phyloP scores from a whole-genome alignment of 441 rosid genomes.

The Eruca vesicaria region DNA sequence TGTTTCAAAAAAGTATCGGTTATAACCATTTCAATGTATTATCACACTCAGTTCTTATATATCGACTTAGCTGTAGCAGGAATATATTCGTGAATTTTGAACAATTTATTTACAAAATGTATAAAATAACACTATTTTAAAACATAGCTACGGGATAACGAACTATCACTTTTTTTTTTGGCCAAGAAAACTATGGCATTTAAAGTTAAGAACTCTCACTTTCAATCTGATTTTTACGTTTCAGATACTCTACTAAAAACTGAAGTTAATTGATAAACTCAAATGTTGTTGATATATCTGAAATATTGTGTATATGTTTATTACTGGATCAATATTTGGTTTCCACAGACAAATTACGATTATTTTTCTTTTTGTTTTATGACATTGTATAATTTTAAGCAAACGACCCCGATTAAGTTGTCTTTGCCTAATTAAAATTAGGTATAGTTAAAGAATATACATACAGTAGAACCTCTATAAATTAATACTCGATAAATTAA shows the following conservation, averaged over 20 bases:
- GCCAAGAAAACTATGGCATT: too few relatives aligned
- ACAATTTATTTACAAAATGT: neutral
- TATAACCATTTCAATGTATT: neutral
- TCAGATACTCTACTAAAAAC: neutral
- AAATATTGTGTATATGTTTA: neutral
- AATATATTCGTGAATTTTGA: neutral
- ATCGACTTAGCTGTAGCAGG: neutral
- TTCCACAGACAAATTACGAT: neutral
- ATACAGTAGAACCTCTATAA: too few relatives aligned
- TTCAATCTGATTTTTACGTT: neutral
- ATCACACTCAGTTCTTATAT: neutral
- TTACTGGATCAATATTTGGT: neutral
- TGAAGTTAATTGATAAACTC: neutral
- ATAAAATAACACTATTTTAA: too few relatives aligned
- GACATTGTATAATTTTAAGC: neutral
- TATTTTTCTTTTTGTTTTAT: neutral
- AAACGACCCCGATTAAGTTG: constrained; percentile 20
- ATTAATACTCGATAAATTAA: too few relatives aligned
- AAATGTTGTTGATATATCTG: neutral
- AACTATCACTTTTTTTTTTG: too few relatives aligned
- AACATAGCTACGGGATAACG: neutral
- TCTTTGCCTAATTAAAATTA: constrained; percentile 14
- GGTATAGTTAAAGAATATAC: neutral
- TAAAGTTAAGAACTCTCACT: too few relatives aligned
- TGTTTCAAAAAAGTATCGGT: neutral